Conservation (phyloP, 352 stramenopile species). For the Pythium periplocum region DNA sequence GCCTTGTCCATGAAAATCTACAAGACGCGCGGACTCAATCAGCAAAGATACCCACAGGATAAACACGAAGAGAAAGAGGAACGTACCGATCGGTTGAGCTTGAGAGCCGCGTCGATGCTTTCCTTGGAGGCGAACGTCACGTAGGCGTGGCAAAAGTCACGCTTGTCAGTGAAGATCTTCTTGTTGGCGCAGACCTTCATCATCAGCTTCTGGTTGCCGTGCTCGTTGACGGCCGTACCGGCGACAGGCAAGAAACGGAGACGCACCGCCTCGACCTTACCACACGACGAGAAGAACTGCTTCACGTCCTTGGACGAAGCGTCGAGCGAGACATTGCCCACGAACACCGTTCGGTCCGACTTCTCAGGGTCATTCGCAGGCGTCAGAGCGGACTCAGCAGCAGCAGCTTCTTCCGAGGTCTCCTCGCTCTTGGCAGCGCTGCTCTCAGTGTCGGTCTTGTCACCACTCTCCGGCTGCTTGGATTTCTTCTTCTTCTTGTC, state of each 20-base stretch:
- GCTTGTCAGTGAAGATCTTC: slow-evolving; percentile 78
- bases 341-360: slow-evolving; percentile 82
- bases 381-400: slow-evolving; percentile 4
- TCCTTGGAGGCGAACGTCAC: slow-evolving; percentile 71
- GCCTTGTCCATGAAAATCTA: slow-evolving; percentile 57
- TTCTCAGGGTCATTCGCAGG: slow-evolving; percentile 47
- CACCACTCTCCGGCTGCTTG: slow-evolving; percentile 28
- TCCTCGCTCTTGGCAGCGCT: slow-evolving; percentile 12
- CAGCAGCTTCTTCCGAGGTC: slow-evolving; percentile 2
- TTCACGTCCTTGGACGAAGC: slow-evolving; percentile 77
- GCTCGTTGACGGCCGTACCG: slow-evolving; percentile 75
- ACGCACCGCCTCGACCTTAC: slow-evolving; percentile 81
- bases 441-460: slow-evolving; percentile 17
- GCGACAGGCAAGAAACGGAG: slow-evolving; percentile 84
- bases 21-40: not conserved
- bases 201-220: slow-evolving; percentile 89
- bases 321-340: slow-evolving; percentile 89
- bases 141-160: slow-evolving; percentile 91
- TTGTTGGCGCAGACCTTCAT: slow-evolving; percentile 90
- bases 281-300: slow-evolving; percentile 77
- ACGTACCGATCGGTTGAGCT: slow-evolving; percentile 61
- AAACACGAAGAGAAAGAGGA: not conserved
- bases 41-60: not conserved
- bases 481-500: slow-evolving; percentile 16
- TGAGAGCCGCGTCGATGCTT: slow-evolving; percentile 59